phyloP scores from a whole-genome alignment of 192 early-diverging fungal species.

The Pilaira anomala region DNA sequence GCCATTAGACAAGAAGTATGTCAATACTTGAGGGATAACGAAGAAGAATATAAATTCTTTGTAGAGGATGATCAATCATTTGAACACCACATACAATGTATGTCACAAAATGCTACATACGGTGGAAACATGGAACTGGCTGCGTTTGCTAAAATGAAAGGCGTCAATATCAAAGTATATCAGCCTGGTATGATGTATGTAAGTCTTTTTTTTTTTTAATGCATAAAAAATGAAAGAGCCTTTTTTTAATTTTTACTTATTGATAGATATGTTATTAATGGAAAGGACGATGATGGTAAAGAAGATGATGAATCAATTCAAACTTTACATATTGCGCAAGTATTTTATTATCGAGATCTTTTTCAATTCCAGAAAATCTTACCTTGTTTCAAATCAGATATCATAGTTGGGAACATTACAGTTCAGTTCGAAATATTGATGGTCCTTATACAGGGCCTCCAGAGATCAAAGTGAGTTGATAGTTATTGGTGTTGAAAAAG shows the following conservation, averaged over 20 bases:
- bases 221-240: neutral
- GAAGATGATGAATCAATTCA: constrained; percentile 23
- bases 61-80: constrained; percentile 61
- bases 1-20: constrained; percentile 56
- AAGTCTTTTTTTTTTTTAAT: no score
- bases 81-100: constrained; percentile 52
- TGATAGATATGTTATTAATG: constrained; percentile 60
- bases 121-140: constrained; percentile 76
- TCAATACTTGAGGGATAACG: constrained; percentile 55
- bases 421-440: constrained; percentile 63
- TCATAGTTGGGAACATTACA: constrained; percentile 77
- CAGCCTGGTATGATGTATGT: constrained; percentile 59
- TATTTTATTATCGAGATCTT: neutral
- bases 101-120: constrained; percentile 60
- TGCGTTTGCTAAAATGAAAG: constrained; percentile 61
- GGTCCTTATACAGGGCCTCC: constrained; percentile 64
- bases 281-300: constrained; percentile 46
- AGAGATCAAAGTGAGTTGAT: constrained; percentile 46
- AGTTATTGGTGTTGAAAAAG: no score
- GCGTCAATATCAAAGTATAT: constrained; percentile 67
- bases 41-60: constrained; percentile 60
- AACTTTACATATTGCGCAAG: constrained; percentile 61
- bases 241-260: neutral
- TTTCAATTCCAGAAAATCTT: neutral
- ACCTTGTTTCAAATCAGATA: constrained; percentile 36